Percentiles rank a stretch among this genome's conserved stretches.
Conservation (phyloP, 176 grass and related monocot genomes). For the barley (Hordeum vulgare) region DNA sequence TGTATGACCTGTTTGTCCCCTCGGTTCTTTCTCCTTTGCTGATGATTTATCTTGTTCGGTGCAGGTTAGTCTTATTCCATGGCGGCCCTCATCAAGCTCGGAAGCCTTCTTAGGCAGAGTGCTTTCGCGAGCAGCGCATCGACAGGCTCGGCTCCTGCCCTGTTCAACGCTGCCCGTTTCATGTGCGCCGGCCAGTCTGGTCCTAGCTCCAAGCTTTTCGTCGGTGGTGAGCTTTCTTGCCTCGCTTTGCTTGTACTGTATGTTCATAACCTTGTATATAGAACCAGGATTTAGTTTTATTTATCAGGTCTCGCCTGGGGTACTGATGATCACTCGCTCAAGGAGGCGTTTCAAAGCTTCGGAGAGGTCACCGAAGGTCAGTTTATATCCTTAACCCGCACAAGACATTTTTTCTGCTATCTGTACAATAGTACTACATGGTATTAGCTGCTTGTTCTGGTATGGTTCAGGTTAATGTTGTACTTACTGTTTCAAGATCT, state of each 20-base stretch:
- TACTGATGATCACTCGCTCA: constrained; percentile 42
- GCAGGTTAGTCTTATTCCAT: constrained; percentile 36
- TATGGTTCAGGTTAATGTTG: neutral
- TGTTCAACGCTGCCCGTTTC: constrained; percentile 49
- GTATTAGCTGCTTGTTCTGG: neutral
- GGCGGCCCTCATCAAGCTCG: constrained; percentile 72
- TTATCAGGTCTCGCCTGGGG: constrained; percentile 55
- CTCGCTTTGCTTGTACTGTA: neutral
- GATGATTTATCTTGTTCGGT: neutral
- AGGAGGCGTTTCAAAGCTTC: constrained; percentile 44
- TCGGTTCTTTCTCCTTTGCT: neutral
- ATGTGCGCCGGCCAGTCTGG: constrained; percentile 29
- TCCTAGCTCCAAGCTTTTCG: constrained; percentile 47
- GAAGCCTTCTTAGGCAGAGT: constrained; percentile 58
- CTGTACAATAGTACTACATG: neutral
- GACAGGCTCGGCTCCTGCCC: constrained; percentile 4
- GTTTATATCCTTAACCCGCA: neutral
- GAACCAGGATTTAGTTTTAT: neutral
- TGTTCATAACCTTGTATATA: neutral
- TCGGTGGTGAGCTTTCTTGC: constrained; percentile 54
- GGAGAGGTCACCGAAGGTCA: constrained; percentile 76
- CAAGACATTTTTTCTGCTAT: neutral
- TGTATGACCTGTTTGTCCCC: too few relatives aligned
- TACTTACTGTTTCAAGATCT: neutral
- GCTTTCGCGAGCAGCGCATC: constrained; percentile 19